Evolutionary conservation across 352 stramenopile species (phyloP).

Genomic region (Phytophthora colocasiae): DNA sequence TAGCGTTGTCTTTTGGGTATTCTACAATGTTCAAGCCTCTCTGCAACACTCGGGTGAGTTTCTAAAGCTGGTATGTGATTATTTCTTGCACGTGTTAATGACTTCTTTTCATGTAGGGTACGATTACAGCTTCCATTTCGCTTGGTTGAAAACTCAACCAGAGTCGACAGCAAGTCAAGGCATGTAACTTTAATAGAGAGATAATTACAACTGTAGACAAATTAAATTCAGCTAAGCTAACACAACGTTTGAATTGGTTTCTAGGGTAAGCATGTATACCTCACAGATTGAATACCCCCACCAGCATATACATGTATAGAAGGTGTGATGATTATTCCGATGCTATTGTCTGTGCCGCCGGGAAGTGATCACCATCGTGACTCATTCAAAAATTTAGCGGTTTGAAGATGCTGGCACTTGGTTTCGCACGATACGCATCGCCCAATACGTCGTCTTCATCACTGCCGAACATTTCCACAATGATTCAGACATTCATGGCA

Average conservation of each 20-base stretch:
- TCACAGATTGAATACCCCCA: too few relatives aligned
- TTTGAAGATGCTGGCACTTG: background rate
- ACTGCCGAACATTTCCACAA: background rate
- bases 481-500: background rate
- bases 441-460: background rate
- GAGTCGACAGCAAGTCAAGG: background rate
- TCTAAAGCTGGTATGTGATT: background rate
- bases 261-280: too few relatives aligned
- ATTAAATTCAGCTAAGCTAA: too few relatives aligned
- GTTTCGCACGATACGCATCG: background rate
- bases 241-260: too few relatives aligned
- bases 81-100: background rate
- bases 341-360: too few relatives aligned
- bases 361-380: background rate
- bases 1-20: conserved; percentile 46
- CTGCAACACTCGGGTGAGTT: conserved; percentile 6
- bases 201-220: too few relatives aligned
- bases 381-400: background rate
- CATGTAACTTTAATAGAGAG: too few relatives aligned
- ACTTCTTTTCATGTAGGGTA: conserved; percentile 8
- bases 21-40: conserved; percentile 34
- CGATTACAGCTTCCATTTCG: conserved; percentile 21
- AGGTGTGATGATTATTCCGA: too few relatives aligned
- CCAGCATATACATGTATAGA: too few relatives aligned
- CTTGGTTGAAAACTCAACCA: background rate